phyloP scores from a whole-genome alignment of 805 yeast genomes.

The Metschnikowia koreensis region DNA sequence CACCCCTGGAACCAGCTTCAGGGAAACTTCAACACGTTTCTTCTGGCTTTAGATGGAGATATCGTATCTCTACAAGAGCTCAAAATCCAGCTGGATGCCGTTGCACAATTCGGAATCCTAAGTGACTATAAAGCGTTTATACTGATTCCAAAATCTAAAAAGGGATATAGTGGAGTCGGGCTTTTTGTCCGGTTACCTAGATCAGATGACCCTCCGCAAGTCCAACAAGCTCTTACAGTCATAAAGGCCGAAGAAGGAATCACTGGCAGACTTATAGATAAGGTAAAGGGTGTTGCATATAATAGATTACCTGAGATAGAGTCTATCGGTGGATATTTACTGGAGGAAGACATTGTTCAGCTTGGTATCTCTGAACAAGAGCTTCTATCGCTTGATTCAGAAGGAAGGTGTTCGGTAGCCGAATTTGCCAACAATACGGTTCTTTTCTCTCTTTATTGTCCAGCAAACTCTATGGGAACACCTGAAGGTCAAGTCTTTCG shows the following conservation, averaged over 20 bases:
- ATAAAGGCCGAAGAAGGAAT: constrained; percentile 86
- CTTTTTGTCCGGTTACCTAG: constrained; percentile 62
- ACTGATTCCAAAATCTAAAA: constrained; percentile 62
- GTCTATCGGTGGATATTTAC: constrained; percentile 74
- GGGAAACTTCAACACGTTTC: constrained; percentile 42
- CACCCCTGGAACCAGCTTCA: constrained; percentile 71
- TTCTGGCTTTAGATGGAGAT: constrained; percentile 62
- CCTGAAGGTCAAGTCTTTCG: constrained; percentile 64
- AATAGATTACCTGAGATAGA: constrained; percentile 10
- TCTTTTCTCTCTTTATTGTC: constrained; percentile 74
- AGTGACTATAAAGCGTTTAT: constrained; percentile 63
- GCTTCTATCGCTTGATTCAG: constrained; percentile 53
- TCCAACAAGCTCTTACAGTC: constrained; percentile 47
- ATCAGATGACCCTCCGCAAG: constrained; percentile 38
- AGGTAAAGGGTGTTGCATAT: constrained; percentile 8
- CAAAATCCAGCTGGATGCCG: constrained; percentile 45
- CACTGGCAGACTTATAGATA: constrained; percentile 55
- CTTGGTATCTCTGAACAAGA: constrained; percentile 20
- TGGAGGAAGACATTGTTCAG: constrained; percentile 31
- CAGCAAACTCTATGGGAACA: constrained; percentile 79
- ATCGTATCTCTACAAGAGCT: constrained; percentile 85
- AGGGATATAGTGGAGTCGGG: constrained; percentile 93
- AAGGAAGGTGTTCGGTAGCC: constrained; percentile 77
- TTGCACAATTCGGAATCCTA: constrained; percentile 45
- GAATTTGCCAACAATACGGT: constrained; percentile 67